Percentiles rank a stretch among this genome's conserved stretches.
Conservation (phyloP, 257 asterid genomes). For the Fraxinus anomala region DNA sequence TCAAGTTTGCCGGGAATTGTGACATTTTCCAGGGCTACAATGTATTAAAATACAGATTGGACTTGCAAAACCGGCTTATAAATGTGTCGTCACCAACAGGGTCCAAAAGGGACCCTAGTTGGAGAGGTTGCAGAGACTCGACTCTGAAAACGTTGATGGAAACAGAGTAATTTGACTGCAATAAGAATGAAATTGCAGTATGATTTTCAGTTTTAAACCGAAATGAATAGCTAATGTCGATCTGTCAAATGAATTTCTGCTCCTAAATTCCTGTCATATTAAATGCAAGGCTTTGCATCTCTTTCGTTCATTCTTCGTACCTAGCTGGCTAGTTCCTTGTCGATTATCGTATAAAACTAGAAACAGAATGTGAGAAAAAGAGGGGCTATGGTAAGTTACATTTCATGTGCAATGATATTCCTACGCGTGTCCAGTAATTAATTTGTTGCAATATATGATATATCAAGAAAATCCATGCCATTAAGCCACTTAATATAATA, state of each 20-base stretch:
- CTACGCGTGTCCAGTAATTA: no score
- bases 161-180: background rate
- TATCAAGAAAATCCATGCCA: background rate
- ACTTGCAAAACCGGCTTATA: no score
- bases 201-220: background rate
- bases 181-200: background rate
- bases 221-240: background rate
- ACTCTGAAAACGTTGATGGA: background rate
- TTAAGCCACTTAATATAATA: background rate
- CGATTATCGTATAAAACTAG: background rate
- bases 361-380: no score
- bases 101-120: background rate
- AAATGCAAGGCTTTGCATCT: background rate
- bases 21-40: background rate
- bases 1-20: conserved; percentile 41
- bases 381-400: background rate
- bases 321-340: background rate
- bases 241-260: no score
- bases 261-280: background rate
- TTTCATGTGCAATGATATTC: no score
- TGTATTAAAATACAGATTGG: background rate
- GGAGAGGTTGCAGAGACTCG: background rate
- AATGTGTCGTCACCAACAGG: background rate
- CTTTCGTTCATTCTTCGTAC: background rate
- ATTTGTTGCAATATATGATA: background rate